Evolutionary conservation across 495 filamentous ascomycete species (phyloP).

Genomic region (Patellaria atrata): DNA sequence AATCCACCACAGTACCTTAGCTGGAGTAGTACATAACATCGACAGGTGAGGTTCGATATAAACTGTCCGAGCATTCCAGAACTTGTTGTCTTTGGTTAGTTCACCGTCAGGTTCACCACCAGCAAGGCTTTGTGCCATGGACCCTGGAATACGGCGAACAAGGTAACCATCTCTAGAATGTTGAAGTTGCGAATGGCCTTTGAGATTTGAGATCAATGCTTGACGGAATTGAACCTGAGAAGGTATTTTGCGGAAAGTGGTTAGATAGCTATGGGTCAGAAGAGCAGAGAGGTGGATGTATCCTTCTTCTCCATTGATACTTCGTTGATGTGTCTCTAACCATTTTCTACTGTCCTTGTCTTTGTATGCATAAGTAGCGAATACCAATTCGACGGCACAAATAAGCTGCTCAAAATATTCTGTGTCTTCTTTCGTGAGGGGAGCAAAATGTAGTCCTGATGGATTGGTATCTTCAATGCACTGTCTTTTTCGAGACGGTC

Average conservation of each 20-base stretch:
- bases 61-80: constrained; percentile 17
- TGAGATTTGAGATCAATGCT: constrained; percentile 12
- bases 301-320: constrained; percentile 22
- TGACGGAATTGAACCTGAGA: constrained; percentile 22
- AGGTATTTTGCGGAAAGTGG: constrained; percentile 19
- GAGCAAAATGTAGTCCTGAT: too few relatives aligned
- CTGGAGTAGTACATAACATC: constrained; percentile 8
- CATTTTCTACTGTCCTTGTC: constrained; percentile 18
- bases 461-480: too few relatives aligned
- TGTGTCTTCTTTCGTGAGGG: too few relatives aligned
- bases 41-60: constrained; percentile 17
- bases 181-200: constrained; percentile 2
- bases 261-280: constrained; percentile 22
- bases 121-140: too few relatives aligned
- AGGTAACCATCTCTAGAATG: constrained; percentile 22
- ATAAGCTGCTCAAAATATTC: constrained; percentile 16
- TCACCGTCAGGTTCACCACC: too few relatives aligned
- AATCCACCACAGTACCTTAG: constrained; percentile 11
- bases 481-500: too few relatives aligned
- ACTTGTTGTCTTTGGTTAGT: constrained; percentile 7
- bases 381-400: constrained; percentile 25
- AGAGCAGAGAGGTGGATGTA: constrained; percentile 29
- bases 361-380: constrained; percentile 24
- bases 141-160: constrained; percentile 16
- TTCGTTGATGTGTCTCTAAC: constrained; percentile 21